Percentiles rank a stretch among this genome's conserved stretches.
Conservation (phyloP, 2,329 filamentous ascomycete genomes). For the Colletotrichum filicis region DNA sequence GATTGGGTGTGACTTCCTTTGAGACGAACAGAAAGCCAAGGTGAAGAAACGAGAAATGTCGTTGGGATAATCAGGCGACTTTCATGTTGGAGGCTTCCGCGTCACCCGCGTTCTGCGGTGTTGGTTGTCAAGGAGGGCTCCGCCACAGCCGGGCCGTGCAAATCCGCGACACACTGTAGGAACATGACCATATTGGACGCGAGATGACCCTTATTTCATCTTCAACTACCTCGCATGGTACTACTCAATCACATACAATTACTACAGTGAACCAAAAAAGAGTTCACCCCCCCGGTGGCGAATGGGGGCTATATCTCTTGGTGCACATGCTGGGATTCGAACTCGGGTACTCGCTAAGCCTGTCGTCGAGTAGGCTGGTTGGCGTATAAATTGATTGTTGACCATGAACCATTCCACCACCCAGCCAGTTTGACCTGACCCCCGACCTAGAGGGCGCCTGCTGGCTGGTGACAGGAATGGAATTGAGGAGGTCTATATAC, state of each 20-base stretch:
- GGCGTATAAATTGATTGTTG: too few relatives aligned
- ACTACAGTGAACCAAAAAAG: background rate
- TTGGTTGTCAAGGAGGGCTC: background rate
- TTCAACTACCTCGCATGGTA: background rate
- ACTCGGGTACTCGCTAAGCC: too few relatives aligned
- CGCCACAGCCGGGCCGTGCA: slow-evolving; percentile 6
- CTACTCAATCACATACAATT: background rate
- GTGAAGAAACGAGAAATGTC: background rate
- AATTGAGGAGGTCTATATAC: too few relatives aligned
- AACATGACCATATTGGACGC: background rate
- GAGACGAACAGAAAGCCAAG: background rate
- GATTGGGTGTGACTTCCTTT: too few relatives aligned
- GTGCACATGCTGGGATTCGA: too few relatives aligned
- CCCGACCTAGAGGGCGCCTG: too few relatives aligned
- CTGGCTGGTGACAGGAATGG: too few relatives aligned
- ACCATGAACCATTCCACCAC: too few relatives aligned
- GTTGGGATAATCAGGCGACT: background rate
- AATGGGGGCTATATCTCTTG: too few relatives aligned
- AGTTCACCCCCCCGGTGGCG: too few relatives aligned
- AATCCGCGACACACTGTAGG: background rate
- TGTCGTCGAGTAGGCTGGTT: too few relatives aligned
- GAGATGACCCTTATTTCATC: slow-evolving; percentile 15
- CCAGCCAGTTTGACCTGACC: too few relatives aligned
- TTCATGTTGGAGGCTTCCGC: background rate
- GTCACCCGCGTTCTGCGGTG: background rate